Conservation (phyloP, 164 flowering plant genomes). For the Tetrastigma voinierianum region DNA sequence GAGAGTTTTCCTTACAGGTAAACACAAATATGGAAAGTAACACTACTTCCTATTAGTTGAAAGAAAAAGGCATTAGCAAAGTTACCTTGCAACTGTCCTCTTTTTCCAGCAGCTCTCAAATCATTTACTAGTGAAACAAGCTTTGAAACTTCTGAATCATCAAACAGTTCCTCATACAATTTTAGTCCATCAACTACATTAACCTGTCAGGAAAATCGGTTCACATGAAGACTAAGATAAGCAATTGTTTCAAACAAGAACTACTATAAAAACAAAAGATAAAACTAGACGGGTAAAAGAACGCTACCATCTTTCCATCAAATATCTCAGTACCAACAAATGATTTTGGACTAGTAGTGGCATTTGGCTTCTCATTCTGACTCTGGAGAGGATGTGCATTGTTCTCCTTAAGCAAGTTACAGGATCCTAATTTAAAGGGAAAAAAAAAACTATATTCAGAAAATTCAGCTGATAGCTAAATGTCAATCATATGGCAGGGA, state of each 20-base stretch:
- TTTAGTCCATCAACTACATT: conserved; percentile 80
- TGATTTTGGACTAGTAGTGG: conserved; percentile 39
- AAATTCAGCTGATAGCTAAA: neutral
- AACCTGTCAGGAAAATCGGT: conserved; percentile 36
- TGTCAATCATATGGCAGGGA: neutral
- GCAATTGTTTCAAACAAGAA: neutral
- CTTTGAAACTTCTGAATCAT: conserved; percentile 53
- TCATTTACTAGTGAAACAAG: conserved; percentile 67
- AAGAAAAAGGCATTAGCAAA: neutral
- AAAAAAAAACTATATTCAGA: neutral
- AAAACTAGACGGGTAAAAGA: conserved; percentile 1
- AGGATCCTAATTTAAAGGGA: conserved; percentile 18
- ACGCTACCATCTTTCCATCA: conserved; percentile 66
- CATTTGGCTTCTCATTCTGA: conserved; percentile 35
- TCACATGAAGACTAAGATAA: neutral
- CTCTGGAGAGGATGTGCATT: conserved; percentile 23
- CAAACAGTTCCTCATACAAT: conserved; percentile 56
- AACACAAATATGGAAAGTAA: no score
- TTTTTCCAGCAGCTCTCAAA: conserved; percentile 69
- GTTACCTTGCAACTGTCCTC: conserved; percentile 85
- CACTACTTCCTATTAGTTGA: no score
- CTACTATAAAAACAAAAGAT: neutral
- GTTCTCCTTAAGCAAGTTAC: conserved; percentile 26
- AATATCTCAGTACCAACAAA: conserved; percentile 53
- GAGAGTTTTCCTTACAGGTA: no score